Evolutionary conservation across 2,329 filamentous ascomycete species (phyloP).

Genomic region (Penicillium digitatum): DNA sequence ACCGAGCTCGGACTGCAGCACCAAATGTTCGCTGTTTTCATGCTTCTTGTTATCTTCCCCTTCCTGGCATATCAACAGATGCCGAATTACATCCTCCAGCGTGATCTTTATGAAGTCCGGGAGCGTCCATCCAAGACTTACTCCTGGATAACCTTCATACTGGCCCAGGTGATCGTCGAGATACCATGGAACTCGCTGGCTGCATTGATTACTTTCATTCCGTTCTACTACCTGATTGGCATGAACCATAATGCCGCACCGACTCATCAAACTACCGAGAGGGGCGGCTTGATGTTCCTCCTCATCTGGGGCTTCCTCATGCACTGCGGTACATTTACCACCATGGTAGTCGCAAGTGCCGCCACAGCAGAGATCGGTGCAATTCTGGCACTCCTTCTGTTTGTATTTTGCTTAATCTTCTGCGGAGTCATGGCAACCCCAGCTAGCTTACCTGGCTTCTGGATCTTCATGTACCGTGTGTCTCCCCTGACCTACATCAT

Average conservation of each 20-base stretch:
- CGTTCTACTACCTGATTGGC: background rate
- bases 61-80: conserved; percentile 43
- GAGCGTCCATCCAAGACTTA: conserved; percentile 82
- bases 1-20: background rate
- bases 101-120: conserved; percentile 77
- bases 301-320: background rate
- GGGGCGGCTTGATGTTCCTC: background rate
- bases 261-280: background rate
- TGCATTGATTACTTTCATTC: background rate
- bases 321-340: background rate
- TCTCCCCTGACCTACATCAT: conserved; percentile 82
- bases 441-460: conserved; percentile 64
- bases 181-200: conserved; percentile 77
- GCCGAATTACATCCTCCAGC: conserved; percentile 80
- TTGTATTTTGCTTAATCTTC: background rate
- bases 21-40: background rate
- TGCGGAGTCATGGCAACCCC: conserved; percentile 63
- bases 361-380: background rate
- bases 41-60: background rate
- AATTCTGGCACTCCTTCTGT: background rate
- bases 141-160: conserved; percentile 79
- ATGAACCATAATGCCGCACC: background rate
- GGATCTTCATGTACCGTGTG: conserved; percentile 79
- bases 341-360: background rate
- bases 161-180: conserved; percentile 78